phyloP scores from a whole-genome alignment of 169 alveolate genomes.

The Cryptosporidium ubiquitum region DNA sequence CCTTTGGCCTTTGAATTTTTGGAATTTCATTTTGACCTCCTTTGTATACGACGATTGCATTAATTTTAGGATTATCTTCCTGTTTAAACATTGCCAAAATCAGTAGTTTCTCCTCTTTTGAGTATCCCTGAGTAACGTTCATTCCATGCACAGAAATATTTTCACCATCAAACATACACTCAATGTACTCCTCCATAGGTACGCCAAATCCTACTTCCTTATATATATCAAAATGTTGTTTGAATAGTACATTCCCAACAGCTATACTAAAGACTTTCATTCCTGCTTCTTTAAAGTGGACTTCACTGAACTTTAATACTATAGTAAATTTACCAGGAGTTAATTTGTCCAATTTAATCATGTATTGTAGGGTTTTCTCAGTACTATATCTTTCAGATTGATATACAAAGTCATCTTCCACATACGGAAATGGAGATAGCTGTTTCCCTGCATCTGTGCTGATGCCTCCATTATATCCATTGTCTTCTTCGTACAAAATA shows the following conservation, averaged over 20 bases:
- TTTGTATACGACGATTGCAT: conserved; percentile 67
- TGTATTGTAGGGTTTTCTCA: conserved; percentile 52
- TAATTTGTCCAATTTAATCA: conserved; percentile 24
- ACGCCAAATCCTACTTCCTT: conserved; percentile 63
- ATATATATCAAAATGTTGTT: conserved; percentile 45
- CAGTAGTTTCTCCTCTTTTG: conserved; percentile 35
- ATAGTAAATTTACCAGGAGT: conserved; percentile 54
- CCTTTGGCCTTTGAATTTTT: conserved; percentile 49
- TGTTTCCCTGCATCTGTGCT: conserved; percentile 47
- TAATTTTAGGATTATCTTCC: conserved; percentile 65
- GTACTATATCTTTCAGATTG: conserved; percentile 49
- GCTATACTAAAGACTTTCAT: conserved; percentile 50
- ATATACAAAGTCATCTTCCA: conserved; percentile 51
- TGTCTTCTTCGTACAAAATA: conserved; percentile 37
- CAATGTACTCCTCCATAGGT: conserved; percentile 66
- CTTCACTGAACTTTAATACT: conserved; percentile 62
- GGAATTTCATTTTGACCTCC: conserved; percentile 15
- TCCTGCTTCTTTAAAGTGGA: conserved; percentile 42
- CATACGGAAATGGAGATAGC: conserved; percentile 61
- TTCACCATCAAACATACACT: conserved; percentile 38
- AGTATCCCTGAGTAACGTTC: conserved; percentile 46
- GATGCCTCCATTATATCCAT: conserved; percentile 66
- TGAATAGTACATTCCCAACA: conserved; percentile 46
- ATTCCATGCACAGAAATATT: conserved; percentile 27
- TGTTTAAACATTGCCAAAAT: conserved; percentile 57